Evolutionary conservation across 2,329 filamentous ascomycete species (phyloP).

Genomic region (Neonectria magnoliae): DNA sequence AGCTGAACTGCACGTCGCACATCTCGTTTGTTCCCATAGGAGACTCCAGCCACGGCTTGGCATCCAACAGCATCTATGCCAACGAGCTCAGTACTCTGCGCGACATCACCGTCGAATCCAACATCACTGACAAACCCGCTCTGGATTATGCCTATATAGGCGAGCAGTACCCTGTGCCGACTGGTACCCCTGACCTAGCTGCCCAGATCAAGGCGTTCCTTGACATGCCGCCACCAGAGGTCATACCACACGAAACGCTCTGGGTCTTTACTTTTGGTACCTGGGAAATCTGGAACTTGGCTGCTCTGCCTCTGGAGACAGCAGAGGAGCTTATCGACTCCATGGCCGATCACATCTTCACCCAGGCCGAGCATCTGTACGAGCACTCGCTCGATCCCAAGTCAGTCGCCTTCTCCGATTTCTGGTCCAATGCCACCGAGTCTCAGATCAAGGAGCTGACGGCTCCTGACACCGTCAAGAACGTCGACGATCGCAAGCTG

Average conservation of each 20-base stretch:
- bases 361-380: slow-evolving; percentile 59
- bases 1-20: slow-evolving; percentile 59
- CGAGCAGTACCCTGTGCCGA: slow-evolving; percentile 54
- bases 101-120: slow-evolving; percentile 44
- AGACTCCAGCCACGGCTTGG: slow-evolving; percentile 61
- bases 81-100: slow-evolving; percentile 49
- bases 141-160: slow-evolving; percentile 56
- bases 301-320: slow-evolving; percentile 54
- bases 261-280: slow-evolving; percentile 65
- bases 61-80: slow-evolving; percentile 65
- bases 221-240: slow-evolving; percentile 46
- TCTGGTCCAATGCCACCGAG: slow-evolving; percentile 46
- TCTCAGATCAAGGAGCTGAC: slow-evolving; percentile 42
- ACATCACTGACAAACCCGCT: slow-evolving; percentile 48
- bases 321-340: slow-evolving; percentile 51
- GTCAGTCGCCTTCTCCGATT: slow-evolving; percentile 59
- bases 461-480: slow-evolving; percentile 32
- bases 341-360: slow-evolving; percentile 53
- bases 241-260: slow-evolving; percentile 57
- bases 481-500: slow-evolving; percentile 43
- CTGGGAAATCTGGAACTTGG: slow-evolving; percentile 65
- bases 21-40: slow-evolving; percentile 56
- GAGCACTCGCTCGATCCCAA: slow-evolving; percentile 51
- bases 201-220: slow-evolving; percentile 59
- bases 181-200: slow-evolving; percentile 53